Evolutionary conservation across 495 filamentous ascomycete genomes (phyloP).

Genomic region (Tuber indicum): DNA sequence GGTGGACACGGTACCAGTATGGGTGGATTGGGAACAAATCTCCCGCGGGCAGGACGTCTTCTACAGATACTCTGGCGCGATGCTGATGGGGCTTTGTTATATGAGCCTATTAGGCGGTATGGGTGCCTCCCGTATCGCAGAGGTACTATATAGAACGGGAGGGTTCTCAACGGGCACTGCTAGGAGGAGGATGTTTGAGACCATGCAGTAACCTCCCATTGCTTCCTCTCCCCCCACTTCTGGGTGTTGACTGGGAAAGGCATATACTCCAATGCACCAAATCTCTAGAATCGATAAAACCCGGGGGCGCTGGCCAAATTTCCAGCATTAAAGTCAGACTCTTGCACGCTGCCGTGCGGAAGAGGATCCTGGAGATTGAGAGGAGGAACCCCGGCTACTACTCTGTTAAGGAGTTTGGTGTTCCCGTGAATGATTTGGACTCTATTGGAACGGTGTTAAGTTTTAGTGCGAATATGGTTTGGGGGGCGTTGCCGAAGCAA

Average conservation of each 20-base stretch:
- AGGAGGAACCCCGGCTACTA: constrained; percentile 56
- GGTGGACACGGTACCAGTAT: constrained; percentile 62
- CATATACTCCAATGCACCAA: constrained; percentile 65
- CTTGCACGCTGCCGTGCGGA: constrained; percentile 64
- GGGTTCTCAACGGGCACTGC: constrained; percentile 68
- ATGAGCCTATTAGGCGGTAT: constrained; percentile 61
- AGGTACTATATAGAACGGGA: constrained; percentile 69
- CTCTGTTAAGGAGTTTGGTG: constrained; percentile 52
- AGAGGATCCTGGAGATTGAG: constrained; percentile 57
- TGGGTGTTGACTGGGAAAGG: constrained; percentile 4
- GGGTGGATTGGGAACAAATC: constrained; percentile 81
- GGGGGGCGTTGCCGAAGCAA: constrained; percentile 63
- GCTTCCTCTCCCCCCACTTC: not conserved
- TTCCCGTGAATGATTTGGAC: constrained; percentile 71
- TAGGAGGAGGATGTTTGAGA: constrained; percentile 64
- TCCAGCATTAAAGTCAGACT: constrained; percentile 69
- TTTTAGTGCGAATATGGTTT: constrained; percentile 62
- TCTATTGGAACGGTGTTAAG: constrained; percentile 62
- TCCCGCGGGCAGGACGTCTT: constrained; percentile 59
- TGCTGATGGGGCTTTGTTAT: constrained; percentile 58
- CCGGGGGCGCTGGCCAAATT: constrained; percentile 59
- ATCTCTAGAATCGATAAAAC: constrained; percentile 59
- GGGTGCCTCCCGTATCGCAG: constrained; percentile 58
- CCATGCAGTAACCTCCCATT: constrained; percentile 50
- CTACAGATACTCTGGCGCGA: constrained; percentile 65